Conservation (phyloP, 768 basidiomycete genomes). For the Russula vinacea region DNA sequence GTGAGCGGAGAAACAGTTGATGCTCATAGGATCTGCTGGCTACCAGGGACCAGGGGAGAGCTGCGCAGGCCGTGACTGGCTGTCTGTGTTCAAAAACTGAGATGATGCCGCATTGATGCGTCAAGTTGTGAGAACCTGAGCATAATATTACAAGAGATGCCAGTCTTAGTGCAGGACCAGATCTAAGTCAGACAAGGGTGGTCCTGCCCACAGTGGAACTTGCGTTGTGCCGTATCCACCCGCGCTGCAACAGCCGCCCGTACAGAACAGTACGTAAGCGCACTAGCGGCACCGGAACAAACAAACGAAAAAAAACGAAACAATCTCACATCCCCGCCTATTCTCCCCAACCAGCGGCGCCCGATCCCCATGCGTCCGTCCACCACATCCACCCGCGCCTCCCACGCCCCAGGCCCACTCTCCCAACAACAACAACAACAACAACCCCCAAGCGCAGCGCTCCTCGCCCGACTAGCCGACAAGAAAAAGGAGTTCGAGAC, state of each 20-base stretch:
- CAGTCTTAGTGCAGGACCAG: background rate
- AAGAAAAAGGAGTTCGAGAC: constrained; percentile 83
- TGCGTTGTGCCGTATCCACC: no score
- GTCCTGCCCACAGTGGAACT: no score
- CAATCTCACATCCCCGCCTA: no score
- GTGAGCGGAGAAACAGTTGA: background rate
- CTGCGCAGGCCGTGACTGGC: no score
- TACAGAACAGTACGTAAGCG: no score
- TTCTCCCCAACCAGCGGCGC: no score
- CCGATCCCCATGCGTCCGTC: constrained; percentile 13
- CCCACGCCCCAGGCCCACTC: constrained; percentile 47
- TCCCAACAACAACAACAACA: no score
- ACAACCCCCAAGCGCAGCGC: constrained; percentile 44
- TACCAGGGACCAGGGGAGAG: constrained; percentile 17
- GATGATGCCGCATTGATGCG: background rate
- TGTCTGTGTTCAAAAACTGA: background rate
- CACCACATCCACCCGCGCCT: constrained; percentile 35
- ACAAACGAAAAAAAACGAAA: no score
- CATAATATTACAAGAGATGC: background rate
- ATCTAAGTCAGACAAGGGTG: background rate
- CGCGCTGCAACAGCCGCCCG: no score
- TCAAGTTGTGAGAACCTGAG: background rate
- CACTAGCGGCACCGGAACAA: no score
- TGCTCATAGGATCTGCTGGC: background rate
- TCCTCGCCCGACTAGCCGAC: constrained; percentile 56